These are phyloP conservation scores for Rhodofomes roseus DNA, from an alignment of 1,284 basidiomycete genomes.

Conservation along the genomic window DNA sequence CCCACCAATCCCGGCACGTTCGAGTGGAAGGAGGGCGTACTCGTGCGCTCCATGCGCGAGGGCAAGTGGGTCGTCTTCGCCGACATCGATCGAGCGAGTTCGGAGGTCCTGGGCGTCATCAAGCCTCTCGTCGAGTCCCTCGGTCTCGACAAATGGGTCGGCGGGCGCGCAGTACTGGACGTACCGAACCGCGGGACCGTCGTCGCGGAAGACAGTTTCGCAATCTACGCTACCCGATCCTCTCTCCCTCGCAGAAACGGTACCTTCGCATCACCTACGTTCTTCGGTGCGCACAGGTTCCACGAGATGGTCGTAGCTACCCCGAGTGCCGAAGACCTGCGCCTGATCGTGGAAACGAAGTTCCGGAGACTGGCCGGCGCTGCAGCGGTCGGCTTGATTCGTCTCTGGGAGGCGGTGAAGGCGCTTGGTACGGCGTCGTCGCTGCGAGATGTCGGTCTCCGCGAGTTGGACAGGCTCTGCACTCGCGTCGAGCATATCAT, in stretches of 20 bases:
- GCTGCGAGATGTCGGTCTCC: slow-evolving; percentile 66
- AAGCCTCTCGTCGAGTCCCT: slow-evolving; percentile 83
- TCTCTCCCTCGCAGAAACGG: slow-evolving; percentile 40
- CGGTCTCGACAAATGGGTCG: slow-evolving; percentile 72
- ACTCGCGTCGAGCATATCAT: slow-evolving; percentile 66
- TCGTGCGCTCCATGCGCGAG: slow-evolving; percentile 87
- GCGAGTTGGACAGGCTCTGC: slow-evolving; percentile 91
- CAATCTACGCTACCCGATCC: slow-evolving; percentile 81
- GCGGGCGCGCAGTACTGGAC: slow-evolving; percentile 65
- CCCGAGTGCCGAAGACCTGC: slow-evolving; percentile 66
- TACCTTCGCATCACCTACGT: slow-evolving; percentile 52
- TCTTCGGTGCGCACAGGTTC: slow-evolving; percentile 84
- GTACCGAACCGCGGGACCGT: slow-evolving; percentile 70
- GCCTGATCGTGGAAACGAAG: slow-evolving; percentile 60
- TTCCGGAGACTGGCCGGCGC: slow-evolving; percentile 59
- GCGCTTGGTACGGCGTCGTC: slow-evolving; percentile 47
- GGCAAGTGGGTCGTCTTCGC: slow-evolving; percentile 95
- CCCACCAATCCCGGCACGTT: slow-evolving; percentile 85
- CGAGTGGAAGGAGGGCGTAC: slow-evolving; percentile 94
- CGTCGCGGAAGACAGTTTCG: slow-evolving; percentile 71
- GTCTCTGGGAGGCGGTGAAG: slow-evolving; percentile 59
- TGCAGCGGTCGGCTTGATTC: slow-evolving; percentile 49
- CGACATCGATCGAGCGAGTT: slow-evolving; percentile 88
- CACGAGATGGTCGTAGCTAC: slow-evolving; percentile 62
- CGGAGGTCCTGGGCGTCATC: slow-evolving; percentile 82